These are phyloP conservation scores for Moringa oleifera DNA, from an alignment of 345 rosid species.

Conservation along the genomic window DNA sequence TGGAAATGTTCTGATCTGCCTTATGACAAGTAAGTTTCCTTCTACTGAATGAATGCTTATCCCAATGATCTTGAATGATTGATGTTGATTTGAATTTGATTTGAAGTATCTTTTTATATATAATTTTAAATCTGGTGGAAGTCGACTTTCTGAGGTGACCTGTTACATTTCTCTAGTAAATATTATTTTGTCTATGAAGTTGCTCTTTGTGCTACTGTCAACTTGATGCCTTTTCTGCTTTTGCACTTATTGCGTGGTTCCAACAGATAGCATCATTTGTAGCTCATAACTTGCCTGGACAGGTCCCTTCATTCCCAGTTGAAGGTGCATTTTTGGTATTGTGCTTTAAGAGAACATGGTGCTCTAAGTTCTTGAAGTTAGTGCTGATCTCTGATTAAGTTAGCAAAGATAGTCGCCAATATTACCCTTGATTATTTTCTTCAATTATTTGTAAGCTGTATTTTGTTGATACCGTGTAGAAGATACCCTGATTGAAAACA, in stretches of 20 bases:
- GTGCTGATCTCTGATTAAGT: not conserved
- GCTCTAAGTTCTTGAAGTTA: not conserved
- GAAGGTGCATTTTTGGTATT: not conserved
- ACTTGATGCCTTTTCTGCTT: not conserved
- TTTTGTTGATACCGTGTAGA: not conserved
- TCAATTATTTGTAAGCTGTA: too few relatives aligned
- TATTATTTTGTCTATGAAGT: too few relatives aligned
- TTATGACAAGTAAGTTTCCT: slow-evolving; percentile 59
- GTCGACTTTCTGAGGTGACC: too few relatives aligned
- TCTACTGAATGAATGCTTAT: not conserved
- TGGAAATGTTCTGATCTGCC: slow-evolving; percentile 83
- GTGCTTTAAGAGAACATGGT: not conserved
- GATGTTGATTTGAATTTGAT: not conserved
- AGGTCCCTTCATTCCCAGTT: not conserved
- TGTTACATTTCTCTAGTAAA: too few relatives aligned
- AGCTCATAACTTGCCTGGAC: not conserved
- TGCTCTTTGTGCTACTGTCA: too few relatives aligned
- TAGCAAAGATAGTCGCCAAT: too few relatives aligned
- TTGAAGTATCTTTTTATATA: too few relatives aligned
- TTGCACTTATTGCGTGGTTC: slow-evolving; percentile 1
- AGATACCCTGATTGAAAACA: not conserved
- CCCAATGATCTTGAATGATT: not conserved
- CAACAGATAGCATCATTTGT: not conserved
- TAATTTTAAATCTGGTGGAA: too few relatives aligned
- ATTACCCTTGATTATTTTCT: not conserved